A percentile compares a stretch with the other conserved stretches of the same genome.
These are phyloP conservation scores for Tulasnella sp. DNA, from an alignment of 768 basidiomycete genomes.

Conservation along the genomic window DNA sequence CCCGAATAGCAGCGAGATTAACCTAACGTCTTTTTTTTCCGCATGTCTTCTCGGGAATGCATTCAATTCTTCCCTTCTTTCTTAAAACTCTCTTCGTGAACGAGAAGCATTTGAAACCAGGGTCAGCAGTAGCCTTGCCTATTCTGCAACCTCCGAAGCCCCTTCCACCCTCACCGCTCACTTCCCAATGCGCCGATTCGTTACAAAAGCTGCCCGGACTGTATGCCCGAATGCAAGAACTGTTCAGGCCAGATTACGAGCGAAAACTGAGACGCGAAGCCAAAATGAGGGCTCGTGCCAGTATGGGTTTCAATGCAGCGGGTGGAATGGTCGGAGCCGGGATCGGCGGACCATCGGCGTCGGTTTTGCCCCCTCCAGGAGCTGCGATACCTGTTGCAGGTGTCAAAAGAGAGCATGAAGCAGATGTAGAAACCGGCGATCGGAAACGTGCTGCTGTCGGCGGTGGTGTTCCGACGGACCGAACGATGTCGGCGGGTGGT, in stretches of 20 bases:
- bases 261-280: constrained; percentile 4
- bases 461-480: background rate
- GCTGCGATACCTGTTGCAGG: constrained; percentile 19
- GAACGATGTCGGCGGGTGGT: constrained; percentile 5
- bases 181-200: constrained; percentile 7
- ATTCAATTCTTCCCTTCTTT: background rate
- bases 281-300: constrained; percentile 12
- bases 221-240: constrained; percentile 13
- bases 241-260: constrained; percentile 20
- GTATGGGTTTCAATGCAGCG: background rate
- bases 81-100: background rate
- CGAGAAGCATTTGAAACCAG: constrained; percentile 16
- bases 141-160: constrained; percentile 11
- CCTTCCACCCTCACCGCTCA: constrained; percentile 15
- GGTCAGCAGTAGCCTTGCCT: constrained; percentile 7
- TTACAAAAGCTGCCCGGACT: constrained; percentile 17
- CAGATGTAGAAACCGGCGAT: constrained; percentile 10
- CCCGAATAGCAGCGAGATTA: background rate
- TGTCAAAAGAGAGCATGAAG: constrained; percentile 14
- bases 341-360: background rate
- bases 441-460: constrained; percentile 9
- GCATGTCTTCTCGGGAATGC: background rate
- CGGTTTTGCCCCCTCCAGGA: constrained; percentile 4
- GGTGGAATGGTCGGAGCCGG: background rate
- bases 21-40: background rate